Percentiles rank a stretch among this genome's conserved stretches.
Evolutionary conservation across 148 eudicot genomes (phyloP).

Genomic region (Nepenthes mirabilis): DNA sequence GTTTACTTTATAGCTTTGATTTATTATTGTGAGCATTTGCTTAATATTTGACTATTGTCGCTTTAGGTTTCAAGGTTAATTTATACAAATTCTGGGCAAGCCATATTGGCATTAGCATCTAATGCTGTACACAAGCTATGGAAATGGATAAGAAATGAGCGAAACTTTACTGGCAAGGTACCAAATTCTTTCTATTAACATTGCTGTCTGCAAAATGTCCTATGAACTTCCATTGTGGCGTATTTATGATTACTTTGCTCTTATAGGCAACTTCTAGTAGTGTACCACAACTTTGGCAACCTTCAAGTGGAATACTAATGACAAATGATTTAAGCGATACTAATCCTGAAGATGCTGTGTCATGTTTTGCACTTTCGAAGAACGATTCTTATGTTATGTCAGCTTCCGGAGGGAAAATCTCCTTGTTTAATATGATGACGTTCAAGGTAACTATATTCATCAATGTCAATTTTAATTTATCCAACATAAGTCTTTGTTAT

Average conservation of each 20-base stretch:
- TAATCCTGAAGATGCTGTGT: constrained; percentile 67
- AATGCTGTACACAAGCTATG: constrained; percentile 82
- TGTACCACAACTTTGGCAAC: constrained; percentile 74
- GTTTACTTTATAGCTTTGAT: not conserved
- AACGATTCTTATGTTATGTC: constrained; percentile 91
- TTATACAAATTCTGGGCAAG: constrained; percentile 72
- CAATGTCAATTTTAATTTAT: not conserved
- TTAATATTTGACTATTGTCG: not conserved
- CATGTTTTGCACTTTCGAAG: constrained; percentile 85
- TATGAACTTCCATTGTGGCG: not conserved
- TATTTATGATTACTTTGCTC: not conserved
- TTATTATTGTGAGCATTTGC: not conserved
- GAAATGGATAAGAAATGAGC: constrained; percentile 80
- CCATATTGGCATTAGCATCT: constrained; percentile 64
- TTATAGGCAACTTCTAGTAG: constrained; percentile 64
- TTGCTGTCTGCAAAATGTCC: not conserved
- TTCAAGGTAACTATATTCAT: constrained; percentile 40
- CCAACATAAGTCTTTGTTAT: no score
- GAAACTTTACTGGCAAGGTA: constrained; percentile 58
- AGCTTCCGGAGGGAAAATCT: constrained; percentile 83
- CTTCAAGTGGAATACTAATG: constrained; percentile 75
- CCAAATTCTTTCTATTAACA: not conserved
- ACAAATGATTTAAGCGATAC: constrained; percentile 63
- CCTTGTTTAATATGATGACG: constrained; percentile 81
- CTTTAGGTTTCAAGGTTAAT: constrained; percentile 69